phyloP scores from a whole-genome alignment of 2,329 filamentous ascomycete genomes.

The Orbilia brochopaga region DNA sequence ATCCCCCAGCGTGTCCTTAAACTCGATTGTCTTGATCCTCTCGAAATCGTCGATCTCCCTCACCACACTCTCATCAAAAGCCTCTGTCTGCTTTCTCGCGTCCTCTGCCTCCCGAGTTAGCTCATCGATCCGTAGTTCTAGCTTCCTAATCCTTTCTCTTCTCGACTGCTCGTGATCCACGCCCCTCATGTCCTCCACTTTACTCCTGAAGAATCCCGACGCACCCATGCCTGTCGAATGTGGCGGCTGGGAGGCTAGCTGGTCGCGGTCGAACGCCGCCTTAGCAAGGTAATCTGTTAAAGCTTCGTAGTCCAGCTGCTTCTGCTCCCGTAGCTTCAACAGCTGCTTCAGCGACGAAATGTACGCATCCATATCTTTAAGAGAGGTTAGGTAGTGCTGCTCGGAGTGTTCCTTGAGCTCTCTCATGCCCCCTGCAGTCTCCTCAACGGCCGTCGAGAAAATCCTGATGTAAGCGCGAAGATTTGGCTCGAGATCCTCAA shows the following conservation, averaged over 20 bases:
- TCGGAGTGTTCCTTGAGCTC: constrained; percentile 89
- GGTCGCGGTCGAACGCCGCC: constrained; percentile 83
- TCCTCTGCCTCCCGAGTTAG: constrained; percentile 86
- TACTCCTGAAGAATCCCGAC: constrained; percentile 84
- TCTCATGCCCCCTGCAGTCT: constrained; percentile 78
- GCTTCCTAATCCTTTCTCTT: constrained; percentile 82
- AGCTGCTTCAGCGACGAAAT: constrained; percentile 84
- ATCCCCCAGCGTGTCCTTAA: constrained; percentile 81
- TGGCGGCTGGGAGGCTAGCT: constrained; percentile 63
- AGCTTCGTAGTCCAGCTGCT: constrained; percentile 96
- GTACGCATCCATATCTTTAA: constrained; percentile 96
- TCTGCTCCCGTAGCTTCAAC: constrained; percentile 91
- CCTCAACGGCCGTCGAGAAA: constrained; percentile 84
- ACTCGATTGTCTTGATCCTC: constrained; percentile 91
- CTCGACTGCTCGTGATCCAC: constrained; percentile 94
- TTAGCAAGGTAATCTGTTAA: constrained; percentile 95
- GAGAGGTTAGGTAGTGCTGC: constrained; percentile 88
- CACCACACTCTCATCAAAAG: constrained; percentile 95
- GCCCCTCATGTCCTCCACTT: constrained; percentile 94
- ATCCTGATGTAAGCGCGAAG: constrained; percentile 81
- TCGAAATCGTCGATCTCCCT: constrained; percentile 94
- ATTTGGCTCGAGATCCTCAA: constrained; percentile 85
- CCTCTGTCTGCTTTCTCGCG: constrained; percentile 83
- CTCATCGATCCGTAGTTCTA: constrained; percentile 91
- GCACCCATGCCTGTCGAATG: constrained; percentile 65